Evolutionary conservation across 768 basidiomycete genomes (phyloP).

Genomic region (Tulasnella sp.): DNA sequence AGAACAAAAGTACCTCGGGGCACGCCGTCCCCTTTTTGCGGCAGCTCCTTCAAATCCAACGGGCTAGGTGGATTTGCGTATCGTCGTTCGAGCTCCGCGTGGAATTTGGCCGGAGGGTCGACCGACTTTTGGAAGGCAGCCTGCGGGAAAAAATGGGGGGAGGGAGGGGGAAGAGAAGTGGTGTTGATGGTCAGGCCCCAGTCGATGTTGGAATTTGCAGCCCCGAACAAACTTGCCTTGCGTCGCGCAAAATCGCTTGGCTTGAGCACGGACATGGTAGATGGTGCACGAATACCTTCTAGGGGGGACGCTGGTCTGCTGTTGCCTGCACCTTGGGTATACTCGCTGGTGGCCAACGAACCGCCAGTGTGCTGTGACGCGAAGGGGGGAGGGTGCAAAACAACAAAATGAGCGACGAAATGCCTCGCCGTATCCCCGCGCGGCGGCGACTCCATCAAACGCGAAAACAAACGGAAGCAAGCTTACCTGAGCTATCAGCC

Average conservation of each 20-base stretch:
- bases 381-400: background rate
- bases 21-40: background rate
- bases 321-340: constrained; percentile 6
- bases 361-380: constrained; percentile 22
- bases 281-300: constrained; percentile 20
- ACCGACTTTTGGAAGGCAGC: constrained; percentile 20
- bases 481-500: constrained; percentile 19
- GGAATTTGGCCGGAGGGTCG: constrained; percentile 15
- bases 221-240: constrained; percentile 12
- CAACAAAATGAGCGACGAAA: constrained; percentile 4
- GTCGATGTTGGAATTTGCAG: constrained; percentile 9
- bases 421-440: background rate
- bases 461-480: background rate
- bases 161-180: background rate
- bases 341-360: constrained; percentile 18
- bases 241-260: constrained; percentile 22
- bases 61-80: constrained; percentile 21
- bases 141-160: constrained; percentile 5
- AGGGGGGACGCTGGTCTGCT: constrained; percentile 22
- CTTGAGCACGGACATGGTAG: constrained; percentile 21
- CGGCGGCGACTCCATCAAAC: background rate
- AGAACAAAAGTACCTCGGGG: constrained; percentile 20
- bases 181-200: background rate
- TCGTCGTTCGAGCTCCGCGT: constrained; percentile 21
- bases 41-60: constrained; percentile 19